Percentiles rank a stretch among this genome's conserved stretches.
phyloP scores from a whole-genome alignment of 2,329 filamentous ascomycete genomes.

The Monosporascus sp. region DNA sequence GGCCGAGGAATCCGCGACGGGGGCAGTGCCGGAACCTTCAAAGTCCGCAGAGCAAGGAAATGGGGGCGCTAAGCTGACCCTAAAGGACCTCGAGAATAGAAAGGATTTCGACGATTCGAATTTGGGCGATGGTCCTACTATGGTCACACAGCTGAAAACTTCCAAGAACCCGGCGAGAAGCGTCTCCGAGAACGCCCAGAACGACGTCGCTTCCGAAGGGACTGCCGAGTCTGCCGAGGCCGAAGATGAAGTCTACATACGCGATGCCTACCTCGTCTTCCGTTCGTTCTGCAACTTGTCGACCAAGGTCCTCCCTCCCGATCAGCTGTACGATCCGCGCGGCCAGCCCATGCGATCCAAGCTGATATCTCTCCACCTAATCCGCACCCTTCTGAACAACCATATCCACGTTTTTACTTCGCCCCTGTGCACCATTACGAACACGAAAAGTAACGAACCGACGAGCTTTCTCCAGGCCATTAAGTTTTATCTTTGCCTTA shows the following conservation, averaged over 20 bases:
- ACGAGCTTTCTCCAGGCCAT: slow-evolving; percentile 91
- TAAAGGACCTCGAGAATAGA: slow-evolving; percentile 61
- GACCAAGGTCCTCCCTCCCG: slow-evolving; percentile 81
- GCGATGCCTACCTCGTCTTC: slow-evolving; percentile 95
- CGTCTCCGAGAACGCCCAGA: slow-evolving; percentile 47
- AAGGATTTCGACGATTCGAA: slow-evolving; percentile 66
- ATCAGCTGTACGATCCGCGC: slow-evolving; percentile 87
- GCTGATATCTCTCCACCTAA: slow-evolving; percentile 87
- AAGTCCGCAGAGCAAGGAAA: slow-evolving; percentile 6
- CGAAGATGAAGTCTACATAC: slow-evolving; percentile 94
- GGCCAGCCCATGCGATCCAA: slow-evolving; percentile 98
- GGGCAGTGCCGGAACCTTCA: slow-evolving; percentile 18
- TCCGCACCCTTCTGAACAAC: slow-evolving; percentile 93
- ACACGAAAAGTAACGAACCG: slow-evolving; percentile 80
- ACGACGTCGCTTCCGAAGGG: slow-evolving; percentile 51
- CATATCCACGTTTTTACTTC: slow-evolving; percentile 88
- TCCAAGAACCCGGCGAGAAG: slow-evolving; percentile 38
- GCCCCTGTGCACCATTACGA: slow-evolving; percentile 84
- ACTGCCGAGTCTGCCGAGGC: slow-evolving; percentile 55
- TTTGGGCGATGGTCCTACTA: slow-evolving; percentile 60
- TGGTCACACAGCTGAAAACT: slow-evolving; percentile 57
- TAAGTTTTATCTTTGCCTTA: slow-evolving; percentile 94
- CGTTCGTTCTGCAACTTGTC: slow-evolving; percentile 96
- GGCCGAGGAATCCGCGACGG: slow-evolving; percentile 9
- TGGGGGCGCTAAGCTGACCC: slow-evolving; percentile 50